Evolutionary conservation across 345 rosid genomes (phyloP), one percentile per base, ranked within the genome.

Genomic region (Streptanthus diversifolius): DNA sequence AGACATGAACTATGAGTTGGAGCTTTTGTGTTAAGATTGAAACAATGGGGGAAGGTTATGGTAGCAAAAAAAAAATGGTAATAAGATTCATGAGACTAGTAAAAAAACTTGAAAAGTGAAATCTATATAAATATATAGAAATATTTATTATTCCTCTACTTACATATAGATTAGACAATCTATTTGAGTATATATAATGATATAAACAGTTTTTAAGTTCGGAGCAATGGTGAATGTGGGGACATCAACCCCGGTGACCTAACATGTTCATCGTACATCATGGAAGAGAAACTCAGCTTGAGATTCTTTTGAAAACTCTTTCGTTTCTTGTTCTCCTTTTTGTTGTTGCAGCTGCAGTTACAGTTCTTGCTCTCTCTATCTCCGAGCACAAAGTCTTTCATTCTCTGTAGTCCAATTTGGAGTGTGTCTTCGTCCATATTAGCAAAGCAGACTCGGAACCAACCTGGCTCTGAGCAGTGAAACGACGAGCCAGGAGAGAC

Each of bases 201-300:
- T 10, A 21, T 32, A 15, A 30, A 9, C 36, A 1, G 3, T 32
- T 1, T 27, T 51, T 63, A 75, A 60, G 49, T 24, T 67, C 37
- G 69, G 57, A 75, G 69, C 56, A 75, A 52, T 3, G 98, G 92
- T 59, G 96, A 86, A 49, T 81, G 89, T 39, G 97, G 96, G 12
- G 93, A 91, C 79, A 78, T 76, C 60, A 68, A 40, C 36, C 12
- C 77, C 0, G 90, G 86, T n/a, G 90, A 81, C 49, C 81, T 37
- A 15, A 74, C 70, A 61, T 77, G 78, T 61, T 89, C 90, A 1
- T 89, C 90, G 44, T 39, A 83, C 18, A 71, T 76, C 19, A 84
- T 68, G 8, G 78, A 73, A 7, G 82, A 62, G 36, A 82, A 83
- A 67, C 87, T 91, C 11, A 89, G 49, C 12, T 77, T 77, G 1